Evolutionary conservation across 257 asterid species (phyloP).

Genomic region (Solanum pennellii): DNA sequence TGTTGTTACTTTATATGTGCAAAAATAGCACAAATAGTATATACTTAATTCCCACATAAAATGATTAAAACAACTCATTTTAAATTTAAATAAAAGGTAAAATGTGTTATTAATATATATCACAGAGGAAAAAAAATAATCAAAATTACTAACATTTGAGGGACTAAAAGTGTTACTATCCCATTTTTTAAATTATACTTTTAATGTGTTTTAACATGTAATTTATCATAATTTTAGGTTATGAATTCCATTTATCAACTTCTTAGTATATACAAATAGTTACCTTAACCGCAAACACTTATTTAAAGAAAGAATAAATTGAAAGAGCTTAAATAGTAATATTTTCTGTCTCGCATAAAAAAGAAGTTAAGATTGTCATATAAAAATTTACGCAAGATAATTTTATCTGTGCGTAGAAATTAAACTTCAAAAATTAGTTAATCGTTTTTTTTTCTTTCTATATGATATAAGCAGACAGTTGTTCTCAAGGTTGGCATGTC

Average conservation of each 20-base stretch:
- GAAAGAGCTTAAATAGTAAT: too few relatives aligned
- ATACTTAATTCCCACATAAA: background rate
- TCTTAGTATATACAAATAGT: too few relatives aligned
- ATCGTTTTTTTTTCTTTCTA: background rate
- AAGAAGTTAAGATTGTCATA: too few relatives aligned
- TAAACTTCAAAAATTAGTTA: background rate
- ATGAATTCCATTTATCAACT: background rate
- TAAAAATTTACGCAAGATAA: too few relatives aligned
- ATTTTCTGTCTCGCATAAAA: too few relatives aligned
- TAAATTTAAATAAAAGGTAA: background rate
- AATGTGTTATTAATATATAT: background rate
- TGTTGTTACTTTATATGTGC: background rate
- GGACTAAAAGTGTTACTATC: background rate
- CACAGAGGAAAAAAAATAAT: background rate
- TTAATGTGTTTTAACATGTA: background rate
- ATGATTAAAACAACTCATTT: background rate
- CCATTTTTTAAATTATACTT: background rate
- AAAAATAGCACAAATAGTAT: background rate
- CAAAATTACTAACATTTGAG: background rate
- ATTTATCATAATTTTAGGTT: background rate
- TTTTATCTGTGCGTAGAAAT: background rate
- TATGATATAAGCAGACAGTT: conserved; percentile 46
- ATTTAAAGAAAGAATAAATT: too few relatives aligned
- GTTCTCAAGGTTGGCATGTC: conserved; percentile 92
- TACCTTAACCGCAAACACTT: too few relatives aligned